Evolutionary conservation across 805 yeast species (phyloP).

Genomic region (Yamadazyma paraphyllophila): DNA sequence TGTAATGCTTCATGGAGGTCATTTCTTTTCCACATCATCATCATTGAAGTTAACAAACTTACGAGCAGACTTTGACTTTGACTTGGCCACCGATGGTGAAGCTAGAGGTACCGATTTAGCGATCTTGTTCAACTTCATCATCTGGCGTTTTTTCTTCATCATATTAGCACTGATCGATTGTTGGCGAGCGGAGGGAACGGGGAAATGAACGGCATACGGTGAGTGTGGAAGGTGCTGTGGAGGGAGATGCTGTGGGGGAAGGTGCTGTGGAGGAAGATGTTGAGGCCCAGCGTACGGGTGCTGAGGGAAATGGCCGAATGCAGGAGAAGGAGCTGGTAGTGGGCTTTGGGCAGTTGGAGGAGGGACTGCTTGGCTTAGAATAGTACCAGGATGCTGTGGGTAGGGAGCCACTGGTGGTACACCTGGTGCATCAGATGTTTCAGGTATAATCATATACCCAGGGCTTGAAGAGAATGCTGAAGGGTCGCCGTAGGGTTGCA

Average conservation of each 20-base stretch:
- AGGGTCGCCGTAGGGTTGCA: slow-evolving; percentile 11
- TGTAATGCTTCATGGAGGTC: no score
- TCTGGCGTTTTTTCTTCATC: slow-evolving; percentile 32
- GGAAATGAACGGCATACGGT: slow-evolving; percentile 5
- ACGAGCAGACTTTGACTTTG: background rate
- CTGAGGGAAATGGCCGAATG: slow-evolving; percentile 7
- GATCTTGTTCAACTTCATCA: slow-evolving; percentile 16
- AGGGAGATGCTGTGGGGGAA: background rate
- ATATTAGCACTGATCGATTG: slow-evolving; percentile 31
- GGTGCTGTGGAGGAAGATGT: background rate
- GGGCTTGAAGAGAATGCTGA: slow-evolving; percentile 10
- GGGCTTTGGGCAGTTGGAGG: slow-evolving; percentile 6
- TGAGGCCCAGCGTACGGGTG: background rate
- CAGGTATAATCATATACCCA: slow-evolving; percentile 20
- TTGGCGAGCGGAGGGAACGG: slow-evolving; percentile 21
- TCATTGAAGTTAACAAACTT: background rate
- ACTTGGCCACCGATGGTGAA: background rate
- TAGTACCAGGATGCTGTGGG: slow-evolving; percentile 6
- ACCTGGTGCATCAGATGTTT: slow-evolving; percentile 13
- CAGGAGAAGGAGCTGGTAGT: slow-evolving; percentile 7
- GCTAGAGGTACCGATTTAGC: slow-evolving; percentile 1
- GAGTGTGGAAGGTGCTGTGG: slow-evolving; percentile 5
- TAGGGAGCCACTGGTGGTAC: slow-evolving; percentile 17
- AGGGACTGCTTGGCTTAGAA: slow-evolving; percentile 8
- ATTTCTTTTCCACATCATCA: background rate